phyloP scores from a whole-genome alignment of 179 eudicot species.

The Beta macrorhiza region DNA sequence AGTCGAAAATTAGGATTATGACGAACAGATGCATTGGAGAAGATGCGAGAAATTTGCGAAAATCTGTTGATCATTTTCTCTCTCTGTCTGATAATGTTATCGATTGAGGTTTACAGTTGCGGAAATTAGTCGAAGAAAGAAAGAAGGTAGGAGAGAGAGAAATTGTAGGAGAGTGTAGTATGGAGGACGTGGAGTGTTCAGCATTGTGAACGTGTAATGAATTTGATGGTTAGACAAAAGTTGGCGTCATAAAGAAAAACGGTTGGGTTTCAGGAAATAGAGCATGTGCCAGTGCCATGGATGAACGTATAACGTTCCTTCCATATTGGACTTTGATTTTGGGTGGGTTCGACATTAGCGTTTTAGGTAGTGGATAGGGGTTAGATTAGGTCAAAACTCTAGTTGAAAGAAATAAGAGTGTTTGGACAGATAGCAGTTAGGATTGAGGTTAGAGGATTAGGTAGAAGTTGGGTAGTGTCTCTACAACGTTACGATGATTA shows the following conservation, averaged over 20 bases:
- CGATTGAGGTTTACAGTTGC: neutral
- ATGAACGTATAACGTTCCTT: no score
- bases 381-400: no score
- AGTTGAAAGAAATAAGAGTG: no score
- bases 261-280: neutral
- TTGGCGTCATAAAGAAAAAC: constrained; percentile 8
- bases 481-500: no score
- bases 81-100: constrained; percentile 7
- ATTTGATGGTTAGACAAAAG: constrained; percentile 9
- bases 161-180: neutral
- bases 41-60: constrained; percentile 31
- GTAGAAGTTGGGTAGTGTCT: no score
- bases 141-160: neutral
- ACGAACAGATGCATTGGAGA: constrained; percentile 36
- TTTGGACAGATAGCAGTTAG: no score
- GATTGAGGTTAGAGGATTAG: no score
- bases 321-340: no score
- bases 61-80: constrained; percentile 39
- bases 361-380: no score
- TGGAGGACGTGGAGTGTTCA: constrained; percentile 21
- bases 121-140: neutral
- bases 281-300: no score
- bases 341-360: no score
- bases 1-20: constrained; percentile 31
- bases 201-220: constrained; percentile 1